phyloP scores from a whole-genome alignment of 1,284 basidiomycete genomes.

The Boletus semigastroideus region DNA sequence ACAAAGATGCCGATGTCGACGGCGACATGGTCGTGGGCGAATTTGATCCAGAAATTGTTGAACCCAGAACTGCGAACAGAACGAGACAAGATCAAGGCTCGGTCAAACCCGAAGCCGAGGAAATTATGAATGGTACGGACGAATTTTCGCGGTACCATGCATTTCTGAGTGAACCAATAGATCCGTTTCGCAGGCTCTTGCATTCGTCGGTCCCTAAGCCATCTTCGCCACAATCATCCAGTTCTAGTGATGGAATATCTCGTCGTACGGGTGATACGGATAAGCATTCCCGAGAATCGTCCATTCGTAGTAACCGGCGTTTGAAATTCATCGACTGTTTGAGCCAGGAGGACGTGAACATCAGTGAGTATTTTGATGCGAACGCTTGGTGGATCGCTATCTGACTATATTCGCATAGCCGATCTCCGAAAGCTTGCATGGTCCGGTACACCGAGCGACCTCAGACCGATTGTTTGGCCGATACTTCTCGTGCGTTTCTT shows the following conservation, averaged over 20 bases:
- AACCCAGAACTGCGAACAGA: constrained; percentile 38
- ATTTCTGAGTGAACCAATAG: constrained; percentile 37
- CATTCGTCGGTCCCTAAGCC: constrained; percentile 28
- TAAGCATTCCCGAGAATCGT: constrained; percentile 69
- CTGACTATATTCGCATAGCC: constrained; percentile 40
- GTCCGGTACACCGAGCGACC: constrained; percentile 88
- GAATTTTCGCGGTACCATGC: constrained; percentile 15
- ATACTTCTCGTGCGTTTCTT: constrained; percentile 76
- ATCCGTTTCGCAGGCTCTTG: constrained; percentile 56
- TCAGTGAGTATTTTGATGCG: constrained; percentile 49
- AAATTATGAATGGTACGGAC: constrained; percentile 67
- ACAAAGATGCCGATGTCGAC: constrained; percentile 57
- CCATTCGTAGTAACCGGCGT: constrained; percentile 69
- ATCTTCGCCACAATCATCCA: constrained; percentile 31
- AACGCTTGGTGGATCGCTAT: background rate
- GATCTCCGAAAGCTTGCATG: constrained; percentile 91
- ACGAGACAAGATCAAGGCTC: constrained; percentile 45
- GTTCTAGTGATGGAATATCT: constrained; percentile 19
- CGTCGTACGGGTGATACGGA: constrained; percentile 39
- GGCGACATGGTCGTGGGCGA: constrained; percentile 75
- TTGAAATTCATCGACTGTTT: constrained; percentile 75
- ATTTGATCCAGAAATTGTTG: constrained; percentile 55
- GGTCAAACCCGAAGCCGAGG: constrained; percentile 66
- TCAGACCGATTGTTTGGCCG: constrained; percentile 94
- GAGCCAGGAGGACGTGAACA: constrained; percentile 69